These are phyloP conservation scores for Rhododendron ovatum DNA, from an alignment of 148 eudicot genomes.

Conservation along the genomic window DNA sequence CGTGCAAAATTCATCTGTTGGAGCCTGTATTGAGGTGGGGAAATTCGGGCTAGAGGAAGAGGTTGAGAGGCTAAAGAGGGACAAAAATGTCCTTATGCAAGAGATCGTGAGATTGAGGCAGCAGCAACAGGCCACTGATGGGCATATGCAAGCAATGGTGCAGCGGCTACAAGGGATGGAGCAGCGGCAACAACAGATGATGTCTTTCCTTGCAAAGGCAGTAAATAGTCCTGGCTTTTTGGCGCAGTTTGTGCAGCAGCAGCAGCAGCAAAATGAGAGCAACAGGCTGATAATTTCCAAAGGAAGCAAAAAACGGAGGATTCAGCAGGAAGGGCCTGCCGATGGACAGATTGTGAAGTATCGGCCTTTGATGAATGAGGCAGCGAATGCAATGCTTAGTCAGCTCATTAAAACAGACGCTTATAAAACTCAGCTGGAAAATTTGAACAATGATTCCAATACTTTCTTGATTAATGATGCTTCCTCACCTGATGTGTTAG, in stretches of 20 bases:
- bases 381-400: constrained; percentile 42
- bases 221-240: constrained; percentile 64
- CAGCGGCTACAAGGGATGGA: constrained; percentile 68
- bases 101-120: constrained; percentile 63
- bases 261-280: constrained; percentile 55
- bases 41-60: constrained; percentile 71
- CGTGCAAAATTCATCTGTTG: constrained; percentile 40
- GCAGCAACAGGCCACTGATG: constrained; percentile 64
- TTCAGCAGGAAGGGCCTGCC: constrained; percentile 39
- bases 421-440: constrained; percentile 1
- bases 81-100: constrained; percentile 70
- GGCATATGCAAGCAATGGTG: constrained; percentile 52
- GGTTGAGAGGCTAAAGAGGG: constrained; percentile 68
- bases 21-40: constrained; percentile 67
- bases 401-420: constrained; percentile 36
- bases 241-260: constrained; percentile 52
- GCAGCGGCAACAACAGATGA: constrained; percentile 69
- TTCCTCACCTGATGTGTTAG: constrained; percentile 24
- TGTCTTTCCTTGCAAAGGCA: constrained; percentile 70
- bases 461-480: constrained; percentile 23
- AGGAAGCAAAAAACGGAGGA: constrained; percentile 60
- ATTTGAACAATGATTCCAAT: constrained; percentile 22
- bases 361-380: constrained; percentile 38
- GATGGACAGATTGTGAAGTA: constrained; percentile 68
- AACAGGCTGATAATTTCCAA: constrained; percentile 42